Percentiles rank a stretch among this genome's conserved stretches.
Conservation (phyloP, 306 rosid genomes). For the Cicer cuneatum region DNA sequence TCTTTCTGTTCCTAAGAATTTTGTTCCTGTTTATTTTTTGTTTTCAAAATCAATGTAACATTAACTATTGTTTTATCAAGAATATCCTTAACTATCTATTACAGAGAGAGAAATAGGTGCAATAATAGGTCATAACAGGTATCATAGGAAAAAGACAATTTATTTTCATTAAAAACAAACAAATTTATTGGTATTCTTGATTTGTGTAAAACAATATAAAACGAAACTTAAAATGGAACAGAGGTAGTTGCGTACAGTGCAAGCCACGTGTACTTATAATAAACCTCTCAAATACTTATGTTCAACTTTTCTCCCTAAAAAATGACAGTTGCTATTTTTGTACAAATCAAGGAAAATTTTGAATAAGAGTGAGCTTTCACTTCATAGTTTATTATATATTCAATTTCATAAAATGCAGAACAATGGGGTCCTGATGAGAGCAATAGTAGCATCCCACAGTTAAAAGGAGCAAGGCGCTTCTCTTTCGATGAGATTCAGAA, state of each 20-base stretch:
- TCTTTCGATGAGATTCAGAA: constrained; percentile 69
- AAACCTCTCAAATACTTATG: neutral
- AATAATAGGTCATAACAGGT: too few relatives aligned
- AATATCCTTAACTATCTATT: too few relatives aligned
- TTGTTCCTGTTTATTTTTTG: too few relatives aligned
- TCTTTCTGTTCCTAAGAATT: neutral
- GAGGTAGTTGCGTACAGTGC: too few relatives aligned
- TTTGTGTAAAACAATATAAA: too few relatives aligned
- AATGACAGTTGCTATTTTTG: neutral
- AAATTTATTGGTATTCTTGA: too few relatives aligned
- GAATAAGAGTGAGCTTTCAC: neutral
- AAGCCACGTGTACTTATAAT: neutral
- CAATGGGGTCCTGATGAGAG: constrained; percentile 54
- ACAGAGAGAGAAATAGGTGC: too few relatives aligned
- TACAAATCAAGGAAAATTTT: neutral
- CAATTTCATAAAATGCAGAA: constrained; percentile 52
- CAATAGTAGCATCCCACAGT: constrained; percentile 54
- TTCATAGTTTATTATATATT: constrained; percentile 12
- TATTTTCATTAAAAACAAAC: too few relatives aligned
- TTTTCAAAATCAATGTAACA: too few relatives aligned
- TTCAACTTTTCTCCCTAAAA: neutral
- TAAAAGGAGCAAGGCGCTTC: constrained; percentile 74
- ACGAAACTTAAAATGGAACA: too few relatives aligned
- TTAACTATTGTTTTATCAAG: too few relatives aligned
- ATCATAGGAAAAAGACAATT: too few relatives aligned